Base-by-base conservation (phyloP, 2,329 filamentous ascomycete genomes). In the Periconia macrospinosa region DNA sequence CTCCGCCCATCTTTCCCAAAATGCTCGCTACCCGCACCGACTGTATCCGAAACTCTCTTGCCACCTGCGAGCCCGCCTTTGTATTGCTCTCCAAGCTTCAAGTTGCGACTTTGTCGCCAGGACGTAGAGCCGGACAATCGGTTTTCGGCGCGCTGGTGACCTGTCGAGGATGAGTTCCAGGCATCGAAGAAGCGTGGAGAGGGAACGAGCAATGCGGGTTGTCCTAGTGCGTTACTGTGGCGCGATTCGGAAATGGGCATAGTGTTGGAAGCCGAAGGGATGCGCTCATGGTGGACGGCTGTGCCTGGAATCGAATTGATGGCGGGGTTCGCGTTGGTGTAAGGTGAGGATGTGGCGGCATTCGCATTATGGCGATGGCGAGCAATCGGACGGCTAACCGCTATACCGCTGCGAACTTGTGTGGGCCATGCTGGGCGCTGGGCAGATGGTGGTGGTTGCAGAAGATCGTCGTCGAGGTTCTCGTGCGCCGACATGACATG, bases 61-160 rank as follows among this genome's bases (percentile, higher is more conserved):
- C 85, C 65, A 62, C 86, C 83, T 5, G 79, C 76, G n/a, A 77
- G 70, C 8, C 83, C 82, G 18, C 78, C 79, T 19, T 77, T 75
- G 70, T 90, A 90, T 71, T 95, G 91, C 65, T 80, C 79, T 45
- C 81, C 79, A 40, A 96, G 79, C 75, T 93, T 94, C 50, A 79
- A 73, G 43, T 80, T 83, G 41, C 90, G 84, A 14, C 85, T 88
- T 47, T 86, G 80, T 20, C 90, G 86, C 91, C 91, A 95, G 67
- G 84, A 81, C 59, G 78, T 86, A 62, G 80, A 82, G 20, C 83
- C 82, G 1, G 84, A 83, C 1, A 88, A 80, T 3, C 78, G 75
- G 54, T 85, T 86, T 55, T 93, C 89, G 41, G 89, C 85, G 41
- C 86, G 82, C 74, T 96, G 92, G 70, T 96, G 91, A 44, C 90